Conservation (phyloP, 257 asterid species). For the Eucommia ulmoides region DNA sequence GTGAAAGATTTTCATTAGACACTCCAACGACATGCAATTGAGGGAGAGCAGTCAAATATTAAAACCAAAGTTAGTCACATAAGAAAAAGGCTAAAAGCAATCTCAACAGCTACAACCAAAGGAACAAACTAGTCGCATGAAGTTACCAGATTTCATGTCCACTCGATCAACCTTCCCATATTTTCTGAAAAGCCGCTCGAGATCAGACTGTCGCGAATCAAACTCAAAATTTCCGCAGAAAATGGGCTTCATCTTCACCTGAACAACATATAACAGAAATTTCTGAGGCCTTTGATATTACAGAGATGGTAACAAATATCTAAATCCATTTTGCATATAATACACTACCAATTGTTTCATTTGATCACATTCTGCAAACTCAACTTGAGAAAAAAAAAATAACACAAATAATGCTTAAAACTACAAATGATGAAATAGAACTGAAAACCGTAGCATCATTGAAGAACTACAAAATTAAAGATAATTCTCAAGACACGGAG, state of each 20-base stretch:
- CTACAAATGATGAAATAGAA: too few species aligned
- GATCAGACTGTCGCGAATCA: conserved; percentile 75
- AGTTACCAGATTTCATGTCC: conserved; percentile 81
- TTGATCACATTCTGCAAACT: too few species aligned
- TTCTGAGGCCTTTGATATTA: too few species aligned
- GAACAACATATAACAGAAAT: too few species aligned
- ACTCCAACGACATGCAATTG: neutral
- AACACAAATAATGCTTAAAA: too few species aligned
- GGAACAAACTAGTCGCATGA: neutral
- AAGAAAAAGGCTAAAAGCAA: neutral
- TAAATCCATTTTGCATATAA: too few species aligned
- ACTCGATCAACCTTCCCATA: conserved; percentile 72
- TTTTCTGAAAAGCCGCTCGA: conserved; percentile 65
- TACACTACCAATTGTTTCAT: too few species aligned
- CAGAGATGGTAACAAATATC: too few species aligned
- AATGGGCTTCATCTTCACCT: conserved; percentile 53
- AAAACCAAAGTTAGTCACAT: neutral
- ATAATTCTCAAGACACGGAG: too few species aligned
- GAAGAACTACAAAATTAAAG: too few species aligned
- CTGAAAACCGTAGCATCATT: too few species aligned
- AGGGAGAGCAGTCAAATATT: neutral
- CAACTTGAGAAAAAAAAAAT: too few species aligned
- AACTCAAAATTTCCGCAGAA: conserved; percentile 74
- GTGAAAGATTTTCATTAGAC: neutral
- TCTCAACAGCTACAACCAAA: neutral